Conservation (phyloP, 306 rosid genomes). For the Cajanus cajan region DNA sequence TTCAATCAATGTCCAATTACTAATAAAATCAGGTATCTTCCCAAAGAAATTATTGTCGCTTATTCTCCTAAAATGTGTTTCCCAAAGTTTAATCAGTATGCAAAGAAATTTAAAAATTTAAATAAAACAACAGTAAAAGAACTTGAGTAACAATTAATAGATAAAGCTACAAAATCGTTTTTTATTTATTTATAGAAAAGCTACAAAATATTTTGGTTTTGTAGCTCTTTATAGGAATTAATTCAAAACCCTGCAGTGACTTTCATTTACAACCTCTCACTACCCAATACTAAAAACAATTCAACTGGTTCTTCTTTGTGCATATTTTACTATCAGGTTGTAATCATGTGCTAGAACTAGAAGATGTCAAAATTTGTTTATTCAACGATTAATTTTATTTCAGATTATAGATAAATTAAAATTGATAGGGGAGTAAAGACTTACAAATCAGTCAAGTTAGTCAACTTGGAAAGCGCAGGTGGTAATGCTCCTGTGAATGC, state of each 20-base stretch:
- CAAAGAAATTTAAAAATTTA: slow-evolving; percentile 3
- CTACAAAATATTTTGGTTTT: not conserved
- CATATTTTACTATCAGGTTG: not conserved
- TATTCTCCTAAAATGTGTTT: slow-evolving; percentile 67
- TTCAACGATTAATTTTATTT: not conserved
- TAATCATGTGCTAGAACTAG: not conserved
- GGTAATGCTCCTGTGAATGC: slow-evolving; percentile 79
- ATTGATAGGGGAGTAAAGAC: slow-evolving; percentile 33
- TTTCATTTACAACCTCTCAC: not conserved
- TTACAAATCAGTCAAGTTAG: slow-evolving; percentile 79
- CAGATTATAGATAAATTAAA: not conserved
- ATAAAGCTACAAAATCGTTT: not conserved
- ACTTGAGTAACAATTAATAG: not conserved
- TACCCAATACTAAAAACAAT: not conserved
- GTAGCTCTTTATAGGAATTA: not conserved
- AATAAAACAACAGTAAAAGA: not conserved
- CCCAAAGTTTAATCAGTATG: slow-evolving; percentile 29
- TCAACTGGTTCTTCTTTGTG: not conserved
- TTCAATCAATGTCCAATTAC: slow-evolving; percentile 58
- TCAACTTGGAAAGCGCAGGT: slow-evolving; percentile 60
- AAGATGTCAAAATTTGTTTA: slow-evolving; percentile 12
- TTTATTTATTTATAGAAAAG: too few relatives aligned
- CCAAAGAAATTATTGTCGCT: slow-evolving; percentile 76
- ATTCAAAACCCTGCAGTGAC: slow-evolving; percentile 2
- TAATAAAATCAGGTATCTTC: slow-evolving; percentile 74